These are phyloP conservation scores for Xylariaceae sp. DNA, from an alignment of 2,329 filamentous ascomycete species.

Conservation along the genomic window DNA sequence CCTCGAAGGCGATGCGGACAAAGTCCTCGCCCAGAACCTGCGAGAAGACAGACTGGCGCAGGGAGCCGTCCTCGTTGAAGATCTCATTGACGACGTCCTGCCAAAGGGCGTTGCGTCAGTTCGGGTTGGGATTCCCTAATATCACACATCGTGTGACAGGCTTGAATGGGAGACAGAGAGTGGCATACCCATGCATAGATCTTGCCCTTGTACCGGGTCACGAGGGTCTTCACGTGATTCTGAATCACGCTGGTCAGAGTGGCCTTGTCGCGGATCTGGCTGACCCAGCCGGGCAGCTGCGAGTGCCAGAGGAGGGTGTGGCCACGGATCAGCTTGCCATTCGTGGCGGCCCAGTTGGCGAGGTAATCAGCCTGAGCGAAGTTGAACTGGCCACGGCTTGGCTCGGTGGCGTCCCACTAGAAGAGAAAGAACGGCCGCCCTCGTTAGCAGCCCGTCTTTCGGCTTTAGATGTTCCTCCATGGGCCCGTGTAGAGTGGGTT, in stretches of 20 bases:
- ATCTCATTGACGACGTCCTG: constrained; percentile 61
- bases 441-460: neutral
- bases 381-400: constrained; percentile 44
- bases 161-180: constrained; percentile 6
- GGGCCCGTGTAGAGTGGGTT: neutral
- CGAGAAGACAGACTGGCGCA: constrained; percentile 59
- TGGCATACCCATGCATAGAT: constrained; percentile 37
- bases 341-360: constrained; percentile 50
- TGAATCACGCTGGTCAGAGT: constrained; percentile 50
- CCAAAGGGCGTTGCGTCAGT: no score
- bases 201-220: constrained; percentile 57
- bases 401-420: constrained; percentile 56
- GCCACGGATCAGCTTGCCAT: constrained; percentile 56
- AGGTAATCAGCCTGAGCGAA: constrained; percentile 53
- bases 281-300: constrained; percentile 56
- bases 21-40: constrained; percentile 65
- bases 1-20: constrained; percentile 63
- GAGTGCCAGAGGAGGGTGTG: constrained; percentile 64
- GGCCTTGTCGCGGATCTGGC: constrained; percentile 31
- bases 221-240: constrained; percentile 54
- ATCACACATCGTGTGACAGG: no score
- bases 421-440: constrained; percentile 28
- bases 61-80: constrained; percentile 54
- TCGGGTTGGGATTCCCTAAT: no score
- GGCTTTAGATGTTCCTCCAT: no score